Evolutionary conservation across 768 basidiomycete genomes (phyloP).

Genomic region (Boletellus sp.): DNA sequence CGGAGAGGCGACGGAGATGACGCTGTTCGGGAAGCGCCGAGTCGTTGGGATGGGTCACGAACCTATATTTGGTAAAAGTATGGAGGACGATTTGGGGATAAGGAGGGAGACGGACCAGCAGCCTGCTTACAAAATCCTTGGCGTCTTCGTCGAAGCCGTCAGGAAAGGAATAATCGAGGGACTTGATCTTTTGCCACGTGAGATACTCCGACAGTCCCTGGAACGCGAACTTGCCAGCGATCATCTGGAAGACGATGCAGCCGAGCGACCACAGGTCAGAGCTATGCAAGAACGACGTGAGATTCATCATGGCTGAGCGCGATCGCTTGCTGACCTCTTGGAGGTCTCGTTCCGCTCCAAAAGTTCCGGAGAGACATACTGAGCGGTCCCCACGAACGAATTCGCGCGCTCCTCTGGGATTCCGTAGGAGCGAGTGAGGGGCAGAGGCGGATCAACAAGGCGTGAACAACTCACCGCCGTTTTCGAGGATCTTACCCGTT

Average conservation of each 20-base stretch:
- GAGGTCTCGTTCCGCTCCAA: slow-evolving; percentile 70
- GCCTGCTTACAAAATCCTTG: slow-evolving; percentile 69
- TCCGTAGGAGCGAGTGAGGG: neutral
- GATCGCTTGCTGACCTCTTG: slow-evolving; percentile 50
- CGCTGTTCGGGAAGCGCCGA: slow-evolving; percentile 48
- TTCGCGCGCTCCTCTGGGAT: slow-evolving; percentile 49
- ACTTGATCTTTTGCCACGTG: slow-evolving; percentile 92
- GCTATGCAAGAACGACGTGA: slow-evolving; percentile 35
- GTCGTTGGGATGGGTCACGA: slow-evolving; percentile 52
- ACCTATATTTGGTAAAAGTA: slow-evolving; percentile 39
- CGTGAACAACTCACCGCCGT: slow-evolving; percentile 42
- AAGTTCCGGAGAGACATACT: slow-evolving; percentile 87
- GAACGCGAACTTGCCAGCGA: slow-evolving; percentile 89
- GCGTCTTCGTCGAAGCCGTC: slow-evolving; percentile 81
- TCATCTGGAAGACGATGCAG: slow-evolving; percentile 91
- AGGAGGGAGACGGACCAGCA: slow-evolving; percentile 53
- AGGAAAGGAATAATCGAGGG: slow-evolving; percentile 82
- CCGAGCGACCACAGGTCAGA: slow-evolving; percentile 96
- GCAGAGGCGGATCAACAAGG: neutral
- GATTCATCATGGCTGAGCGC: neutral
- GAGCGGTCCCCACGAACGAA: slow-evolving; percentile 87
- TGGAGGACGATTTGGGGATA: neutral
- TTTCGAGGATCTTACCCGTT: slow-evolving; percentile 73
- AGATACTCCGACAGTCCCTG: slow-evolving; percentile 88
- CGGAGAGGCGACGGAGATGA: slow-evolving; percentile 47